Evolutionary conservation across 2,329 filamentous ascomycete genomes (phyloP).

Genomic region (Trichocomaceae sp.): DNA sequence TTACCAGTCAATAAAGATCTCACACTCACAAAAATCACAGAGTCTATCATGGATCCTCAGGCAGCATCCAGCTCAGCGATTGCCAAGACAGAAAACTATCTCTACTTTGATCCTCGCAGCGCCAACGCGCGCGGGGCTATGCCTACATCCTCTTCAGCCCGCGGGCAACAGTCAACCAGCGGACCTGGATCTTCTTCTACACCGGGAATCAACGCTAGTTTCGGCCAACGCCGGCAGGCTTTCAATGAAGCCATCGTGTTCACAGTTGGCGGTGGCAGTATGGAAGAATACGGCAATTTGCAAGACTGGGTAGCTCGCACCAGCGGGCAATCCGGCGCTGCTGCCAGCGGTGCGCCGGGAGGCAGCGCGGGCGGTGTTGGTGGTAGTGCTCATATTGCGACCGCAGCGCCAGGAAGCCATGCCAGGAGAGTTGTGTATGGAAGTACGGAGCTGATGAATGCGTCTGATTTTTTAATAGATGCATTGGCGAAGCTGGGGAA

Average conservation of each 20-base stretch:
- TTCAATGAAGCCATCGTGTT: constrained; percentile 92
- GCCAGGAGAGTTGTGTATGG: constrained; percentile 84
- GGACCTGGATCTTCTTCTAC: constrained; percentile 37
- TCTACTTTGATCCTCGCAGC: constrained; percentile 94
- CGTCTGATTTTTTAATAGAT: constrained; percentile 54
- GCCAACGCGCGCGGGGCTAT: constrained; percentile 89
- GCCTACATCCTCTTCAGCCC: constrained; percentile 62
- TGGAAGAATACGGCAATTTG: constrained; percentile 97
- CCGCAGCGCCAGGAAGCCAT: constrained; percentile 44
- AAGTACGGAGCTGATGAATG: constrained; percentile 68
- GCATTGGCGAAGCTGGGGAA: constrained; percentile 52
- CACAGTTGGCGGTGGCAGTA: constrained; percentile 89
- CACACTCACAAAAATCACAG: constrained; percentile 94
- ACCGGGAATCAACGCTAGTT: constrained; percentile 70
- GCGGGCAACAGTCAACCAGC: constrained; percentile 42
- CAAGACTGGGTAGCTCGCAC: constrained; percentile 91
- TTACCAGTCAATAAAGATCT: constrained; percentile 92
- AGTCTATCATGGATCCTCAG: constrained; percentile 94
- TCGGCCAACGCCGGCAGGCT: constrained; percentile 82
- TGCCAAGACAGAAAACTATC: constrained; percentile 89
- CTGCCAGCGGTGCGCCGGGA: constrained; percentile 25
- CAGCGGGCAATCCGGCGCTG: constrained; percentile 47
- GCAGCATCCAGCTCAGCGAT: constrained; percentile 86
- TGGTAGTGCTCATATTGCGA: not conserved
- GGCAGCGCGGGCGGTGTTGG: constrained; percentile 23